Base-by-base conservation (phyloP, 2,329 filamentous ascomycete genomes). In the Emergomyces orientalis region DNA sequence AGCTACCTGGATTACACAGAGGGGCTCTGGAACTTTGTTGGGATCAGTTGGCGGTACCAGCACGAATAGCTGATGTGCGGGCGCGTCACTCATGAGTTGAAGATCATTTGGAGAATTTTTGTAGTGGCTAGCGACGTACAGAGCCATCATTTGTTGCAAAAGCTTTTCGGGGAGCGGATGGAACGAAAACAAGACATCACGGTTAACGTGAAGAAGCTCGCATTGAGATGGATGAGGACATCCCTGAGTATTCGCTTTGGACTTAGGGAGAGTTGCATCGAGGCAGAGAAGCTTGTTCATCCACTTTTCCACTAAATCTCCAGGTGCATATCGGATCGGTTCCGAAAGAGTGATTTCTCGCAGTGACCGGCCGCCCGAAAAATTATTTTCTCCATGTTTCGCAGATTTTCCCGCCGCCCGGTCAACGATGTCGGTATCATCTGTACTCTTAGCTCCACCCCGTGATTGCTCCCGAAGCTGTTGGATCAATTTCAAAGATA, bases 21-120 rank as follows among this genome's bases (percentile, higher is more conserved):
- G 84, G 13, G 95, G 94, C 71, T 97, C 94, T 0, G 94, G 94
- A 7, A 99, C 80, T 68, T 88, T 87, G 62, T 87, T 87, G 61
- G 86, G 86, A 61, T 87, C 82, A 19, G 93, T 86, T 0, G 94
- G 93, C 2, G 92, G 89, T 2, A 96, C 91, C 30, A 99, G 85
- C 11, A 97, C 94, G 71, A 94, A 99, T 7, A 99, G 84, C 74
- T 97, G 92, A 76, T 99, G 94, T 0, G 94, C 93, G 1, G 94
- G 94, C 0, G 94, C 94, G 76, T 99, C 94, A 65, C 91, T 96
- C 91, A 99, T 96, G 63, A 99, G 84, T 74, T 97, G 94, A n/a
- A 99, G 82, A 71, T 99, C 94, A 70, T 99, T 96, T 0, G 94
- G 94, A 0, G 92, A 91, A 77, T 99, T 99, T 77, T 97, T 97